Percentiles rank a stretch among this genome's conserved stretches.
Conservation (phyloP, 2,329 filamentous ascomycete genomes). For the Sporothrix protearum region DNA sequence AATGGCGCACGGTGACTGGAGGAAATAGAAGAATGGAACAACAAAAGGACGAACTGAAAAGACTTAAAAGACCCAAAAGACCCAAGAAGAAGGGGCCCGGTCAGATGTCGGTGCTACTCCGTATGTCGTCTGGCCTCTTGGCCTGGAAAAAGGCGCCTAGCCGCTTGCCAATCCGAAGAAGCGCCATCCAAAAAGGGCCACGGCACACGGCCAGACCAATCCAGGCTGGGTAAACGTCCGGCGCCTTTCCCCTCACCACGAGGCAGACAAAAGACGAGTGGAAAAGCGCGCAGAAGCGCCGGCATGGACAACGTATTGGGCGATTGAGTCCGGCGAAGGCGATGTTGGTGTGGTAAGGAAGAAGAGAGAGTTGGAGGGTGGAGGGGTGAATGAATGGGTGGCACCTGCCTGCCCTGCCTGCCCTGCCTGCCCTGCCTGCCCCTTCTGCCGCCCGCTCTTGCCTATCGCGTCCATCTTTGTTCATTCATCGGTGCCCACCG, state of each 20-base stretch:
- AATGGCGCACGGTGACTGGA: background rate
- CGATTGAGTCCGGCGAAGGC: background rate
- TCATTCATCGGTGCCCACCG: background rate
- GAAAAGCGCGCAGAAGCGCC: conserved; percentile 16
- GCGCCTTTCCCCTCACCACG: background rate
- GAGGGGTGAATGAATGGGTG: background rate
- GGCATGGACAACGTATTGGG: background rate
- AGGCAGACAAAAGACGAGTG: background rate
- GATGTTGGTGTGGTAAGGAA: conserved; percentile 1
- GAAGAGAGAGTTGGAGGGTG: background rate
- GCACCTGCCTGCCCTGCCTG: background rate
- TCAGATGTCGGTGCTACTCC: conserved; percentile 23
- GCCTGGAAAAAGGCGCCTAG: conserved; percentile 17
- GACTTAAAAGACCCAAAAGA: background rate
- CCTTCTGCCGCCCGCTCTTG: background rate
- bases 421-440: background rate
- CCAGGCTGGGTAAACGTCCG: conserved; percentile 8
- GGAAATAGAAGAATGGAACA: background rate
- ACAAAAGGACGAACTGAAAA: background rate
- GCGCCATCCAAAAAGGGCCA: conserved; percentile 17
- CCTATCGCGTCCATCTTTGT: background rate
- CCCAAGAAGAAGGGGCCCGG: conserved; percentile 17
- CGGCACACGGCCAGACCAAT: conserved; percentile 14
- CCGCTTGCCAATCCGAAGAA: conserved; percentile 24
- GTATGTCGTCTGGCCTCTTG: no score